Evolutionary conservation across 768 basidiomycete genomes (phyloP).

Genomic region (Tylopilus rubrobrunneus): DNA sequence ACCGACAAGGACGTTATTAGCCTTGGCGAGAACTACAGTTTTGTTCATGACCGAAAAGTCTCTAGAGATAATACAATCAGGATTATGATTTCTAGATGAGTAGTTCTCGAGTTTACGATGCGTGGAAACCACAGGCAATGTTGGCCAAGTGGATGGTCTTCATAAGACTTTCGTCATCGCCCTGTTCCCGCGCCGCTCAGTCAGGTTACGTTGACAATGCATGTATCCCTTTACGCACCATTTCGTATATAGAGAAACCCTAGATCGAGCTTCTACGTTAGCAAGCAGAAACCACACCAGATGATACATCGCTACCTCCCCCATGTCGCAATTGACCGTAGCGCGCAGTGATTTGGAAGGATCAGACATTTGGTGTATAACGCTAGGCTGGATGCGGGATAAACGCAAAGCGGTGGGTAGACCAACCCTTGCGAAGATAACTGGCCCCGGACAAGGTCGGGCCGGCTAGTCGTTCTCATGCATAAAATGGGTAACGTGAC

Average conservation of each 20-base stretch:
- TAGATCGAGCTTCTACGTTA: conserved; percentile 17
- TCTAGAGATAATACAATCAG: conserved; percentile 25
- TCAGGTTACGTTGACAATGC: background rate
- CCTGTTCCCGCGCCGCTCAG: conserved; percentile 26
- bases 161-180: conserved; percentile 51
- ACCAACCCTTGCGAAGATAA: background rate
- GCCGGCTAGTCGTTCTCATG: background rate
- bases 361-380: conserved; percentile 9
- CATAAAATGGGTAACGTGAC: background rate
- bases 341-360: conserved; percentile 25
- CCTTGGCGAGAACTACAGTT: conserved; percentile 56
- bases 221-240: conserved; percentile 28
- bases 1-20: conserved; percentile 53
- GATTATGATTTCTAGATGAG: background rate
- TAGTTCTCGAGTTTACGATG: conserved; percentile 37
- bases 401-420: background rate
- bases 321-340: conserved; percentile 55
- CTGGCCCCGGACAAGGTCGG: background rate
- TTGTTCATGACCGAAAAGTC: conserved; percentile 65
- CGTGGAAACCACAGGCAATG: conserved; percentile 68
- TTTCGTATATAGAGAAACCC: conserved; percentile 52
- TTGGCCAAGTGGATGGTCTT: conserved; percentile 57
- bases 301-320: conserved; percentile 26
- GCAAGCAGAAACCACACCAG: background rate
- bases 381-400: background rate